A percentile compares a stretch with the other conserved stretches of the same genome.
Conservation (phyloP, 2,329 filamentous ascomycete genomes). For the Fusarium sp. region DNA sequence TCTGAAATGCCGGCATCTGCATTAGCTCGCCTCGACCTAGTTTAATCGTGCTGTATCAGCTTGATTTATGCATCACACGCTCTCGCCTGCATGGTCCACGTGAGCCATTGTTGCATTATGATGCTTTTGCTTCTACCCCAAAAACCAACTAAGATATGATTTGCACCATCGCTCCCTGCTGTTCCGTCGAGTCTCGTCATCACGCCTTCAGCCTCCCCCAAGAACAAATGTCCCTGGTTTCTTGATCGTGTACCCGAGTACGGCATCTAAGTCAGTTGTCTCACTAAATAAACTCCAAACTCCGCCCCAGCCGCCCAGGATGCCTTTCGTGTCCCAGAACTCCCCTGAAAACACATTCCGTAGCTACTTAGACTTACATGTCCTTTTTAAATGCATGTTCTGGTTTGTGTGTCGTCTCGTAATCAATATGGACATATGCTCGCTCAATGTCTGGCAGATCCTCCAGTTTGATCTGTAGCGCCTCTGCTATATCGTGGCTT, state of each 20-base stretch:
- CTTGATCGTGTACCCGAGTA: constrained; percentile 3
- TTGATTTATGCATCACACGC: constrained; percentile 18
- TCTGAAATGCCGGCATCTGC: constrained; percentile 27
- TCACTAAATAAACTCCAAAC: not conserved
- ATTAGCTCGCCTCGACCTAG: constrained; percentile 14
- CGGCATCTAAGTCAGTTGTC: constrained; percentile 17
- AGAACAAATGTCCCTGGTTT: not conserved
- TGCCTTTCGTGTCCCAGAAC: not conserved
- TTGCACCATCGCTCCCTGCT: not conserved
- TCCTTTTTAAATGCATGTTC: constrained; percentile 77
- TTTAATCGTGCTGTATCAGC: constrained; percentile 15
- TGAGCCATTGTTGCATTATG: constrained; percentile 25
- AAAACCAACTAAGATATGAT: constrained; percentile 9
- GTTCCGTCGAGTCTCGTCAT: not conserved
- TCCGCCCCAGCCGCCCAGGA: constrained; percentile 11
- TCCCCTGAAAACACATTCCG: constrained; percentile 10
- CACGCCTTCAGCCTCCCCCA: not conserved
- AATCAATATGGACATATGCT: constrained; percentile 97
- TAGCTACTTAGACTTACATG: constrained; percentile 51
- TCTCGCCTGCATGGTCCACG: constrained; percentile 19
- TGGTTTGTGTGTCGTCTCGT: constrained; percentile 94
- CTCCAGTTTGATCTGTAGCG: constrained; percentile 93
- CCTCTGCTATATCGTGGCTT: constrained; percentile 94
- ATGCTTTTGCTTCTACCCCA: not conserved
- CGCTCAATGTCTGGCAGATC: constrained; percentile 90